Percentiles rank a stretch among this genome's conserved stretches.
Conservation (phyloP, 306 rosid genomes). For the Lablab purpureus region DNA sequence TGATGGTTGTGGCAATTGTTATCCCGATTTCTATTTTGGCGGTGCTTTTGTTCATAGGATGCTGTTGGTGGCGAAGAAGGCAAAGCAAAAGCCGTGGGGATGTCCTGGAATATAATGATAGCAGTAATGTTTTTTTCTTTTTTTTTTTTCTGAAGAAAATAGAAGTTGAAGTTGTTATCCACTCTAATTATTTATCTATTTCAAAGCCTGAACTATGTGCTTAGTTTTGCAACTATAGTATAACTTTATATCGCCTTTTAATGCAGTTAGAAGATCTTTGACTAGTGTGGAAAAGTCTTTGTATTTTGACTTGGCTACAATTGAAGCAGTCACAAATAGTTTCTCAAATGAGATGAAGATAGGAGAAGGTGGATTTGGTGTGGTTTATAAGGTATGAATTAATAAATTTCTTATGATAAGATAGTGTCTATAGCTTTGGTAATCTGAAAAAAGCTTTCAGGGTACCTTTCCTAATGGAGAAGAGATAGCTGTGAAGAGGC, state of each 20-base stretch:
- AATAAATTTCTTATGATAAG: background rate
- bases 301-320: conserved; percentile 41
- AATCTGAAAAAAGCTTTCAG: conserved; percentile 39
- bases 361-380: conserved; percentile 64
- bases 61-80: conserved; percentile 41
- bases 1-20: background rate
- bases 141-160: background rate
- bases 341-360: conserved; percentile 44
- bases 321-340: conserved; percentile 47
- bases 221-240: background rate
- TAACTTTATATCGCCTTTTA: background rate
- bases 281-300: conserved; percentile 32
- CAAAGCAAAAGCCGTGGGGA: conserved; percentile 24
- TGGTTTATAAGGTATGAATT: conserved; percentile 49
- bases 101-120: background rate
- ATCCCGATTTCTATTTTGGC: conserved; percentile 39
- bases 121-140: conserved; percentile 21
- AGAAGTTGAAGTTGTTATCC: background rate
- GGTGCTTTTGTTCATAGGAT: conserved; percentile 32
- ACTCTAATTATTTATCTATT: background rate
- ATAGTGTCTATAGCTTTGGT: background rate
- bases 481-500: conserved; percentile 58
- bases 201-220: background rate
- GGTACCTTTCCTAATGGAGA: conserved; percentile 50
- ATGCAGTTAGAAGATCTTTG: conserved; percentile 7